phyloP scores from a whole-genome alignment of 164 flowering plant species.

The Stephania cephalantha region DNA sequence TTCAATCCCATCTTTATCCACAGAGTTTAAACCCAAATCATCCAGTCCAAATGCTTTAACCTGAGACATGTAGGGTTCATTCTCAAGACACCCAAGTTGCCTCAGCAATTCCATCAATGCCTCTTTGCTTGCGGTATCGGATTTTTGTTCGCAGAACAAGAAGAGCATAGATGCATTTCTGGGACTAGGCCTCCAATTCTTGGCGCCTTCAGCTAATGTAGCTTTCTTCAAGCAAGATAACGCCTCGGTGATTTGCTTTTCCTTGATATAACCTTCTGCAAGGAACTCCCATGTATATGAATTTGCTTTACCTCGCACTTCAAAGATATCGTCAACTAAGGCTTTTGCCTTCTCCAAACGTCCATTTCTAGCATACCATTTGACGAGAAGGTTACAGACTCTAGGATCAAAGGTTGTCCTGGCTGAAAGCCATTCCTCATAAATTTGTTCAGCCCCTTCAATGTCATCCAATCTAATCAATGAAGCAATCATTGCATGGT shows the following conservation, averaged over 20 bases:
- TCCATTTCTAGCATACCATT: conserved; percentile 54
- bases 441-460: conserved; percentile 59
- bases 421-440: conserved; percentile 63
- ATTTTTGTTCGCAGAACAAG: conserved; percentile 20
- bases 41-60: conserved; percentile 6
- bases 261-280: conserved; percentile 50
- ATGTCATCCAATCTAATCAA: conserved; percentile 56
- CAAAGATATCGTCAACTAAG: conserved; percentile 43
- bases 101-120: conserved; percentile 19
- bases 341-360: conserved; percentile 43
- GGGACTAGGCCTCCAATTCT: conserved; percentile 61
- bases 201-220: conserved; percentile 31
- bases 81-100: conserved; percentile 15
- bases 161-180: conserved; percentile 23
- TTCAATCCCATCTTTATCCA: conserved; percentile 9
- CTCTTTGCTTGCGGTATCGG: conserved; percentile 15
- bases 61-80: conserved; percentile 15
- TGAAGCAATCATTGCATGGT: conserved; percentile 60
- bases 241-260: conserved; percentile 49
- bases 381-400: conserved; percentile 57
- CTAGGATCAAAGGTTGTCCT: conserved; percentile 59
- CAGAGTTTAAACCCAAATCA: conserved; percentile 8
- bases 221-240: conserved; percentile 63
- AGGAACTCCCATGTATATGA: conserved; percentile 70
- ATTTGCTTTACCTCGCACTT: conserved; percentile 67